Base-by-base conservation (phyloP, 768 basidiomycete species). In the Kwoniella dendrophila region DNA sequence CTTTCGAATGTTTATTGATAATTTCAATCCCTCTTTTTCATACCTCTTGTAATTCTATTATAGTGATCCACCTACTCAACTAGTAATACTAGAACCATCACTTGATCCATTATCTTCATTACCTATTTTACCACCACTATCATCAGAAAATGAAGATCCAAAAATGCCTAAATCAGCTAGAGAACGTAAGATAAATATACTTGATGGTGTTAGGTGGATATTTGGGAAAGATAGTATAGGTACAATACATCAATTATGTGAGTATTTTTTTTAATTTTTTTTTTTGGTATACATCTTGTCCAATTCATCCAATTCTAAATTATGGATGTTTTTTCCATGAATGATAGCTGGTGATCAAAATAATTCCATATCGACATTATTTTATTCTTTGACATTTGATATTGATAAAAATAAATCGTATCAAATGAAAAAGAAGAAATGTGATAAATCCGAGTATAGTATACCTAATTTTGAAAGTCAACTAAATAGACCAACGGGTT, bases 61-160 rank as follows among this genome's bases (percentile, higher is more conserved):
- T 26, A 61, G 67, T 1, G 43, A 48, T 11, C 57, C 69, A 12
- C 60, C 62, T 29, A 44, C 56, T 4, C 68, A 69, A 36, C 57
- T 74, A 7, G 50, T 70, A 18, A 48, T 74, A n/a, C 70, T 74
- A 10, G 73, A 74, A 55, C 73, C 73, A 4, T 49, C 63, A 26
- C 56, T 74, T 7, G 38, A 56, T 32, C 11, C 29, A 3, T 10
- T 32, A 10, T 58, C 56, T 10, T 62, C 70, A 10, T 43, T 74
- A 34, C 73, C 73, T 7, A 64, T 74, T 40, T 32, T 74, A 12
- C 55, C 51, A 16, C 55, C 51, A 4, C 11, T 32, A 18, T 11
- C 40, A 14, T 36, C 59, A n/a, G 63, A 58, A 29, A 54, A 38
- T 14, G 61, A 63, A 41, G 54, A 47, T 33, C 44, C 60, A 11